These are phyloP conservation scores for Globisporangium yorkense DNA, from an alignment of 352 stramenopile genomes.

Conservation along the genomic window DNA sequence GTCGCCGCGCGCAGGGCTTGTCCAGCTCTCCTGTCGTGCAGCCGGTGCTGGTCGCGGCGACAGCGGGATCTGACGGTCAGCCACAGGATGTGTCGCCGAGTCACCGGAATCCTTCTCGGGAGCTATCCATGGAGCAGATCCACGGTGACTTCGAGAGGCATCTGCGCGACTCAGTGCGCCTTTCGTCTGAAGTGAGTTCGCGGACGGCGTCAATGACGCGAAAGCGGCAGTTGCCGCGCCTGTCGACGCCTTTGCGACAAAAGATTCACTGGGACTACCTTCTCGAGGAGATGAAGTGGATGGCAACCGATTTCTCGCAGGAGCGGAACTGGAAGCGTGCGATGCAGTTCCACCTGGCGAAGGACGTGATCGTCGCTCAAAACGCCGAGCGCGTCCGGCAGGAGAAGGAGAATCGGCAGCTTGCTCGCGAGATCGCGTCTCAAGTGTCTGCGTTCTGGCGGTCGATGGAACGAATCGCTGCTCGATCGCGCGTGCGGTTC, in stretches of 20 bases:
- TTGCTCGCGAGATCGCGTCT: constrained; percentile 56
- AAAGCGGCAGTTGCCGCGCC: constrained; percentile 66
- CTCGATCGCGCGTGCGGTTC: constrained; percentile 66
- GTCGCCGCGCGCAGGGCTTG: constrained; percentile 23
- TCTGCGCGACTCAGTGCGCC: constrained; percentile 37
- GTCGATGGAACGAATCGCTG: constrained; percentile 80
- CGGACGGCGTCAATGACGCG: constrained; percentile 33
- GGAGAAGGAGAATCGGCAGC: constrained; percentile 59
- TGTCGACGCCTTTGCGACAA: constrained; percentile 38
- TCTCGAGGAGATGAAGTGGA: constrained; percentile 96
- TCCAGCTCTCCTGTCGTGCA: background rate
- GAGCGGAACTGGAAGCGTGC: constrained; percentile 95
- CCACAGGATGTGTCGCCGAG: background rate
- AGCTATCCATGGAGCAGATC: constrained; percentile 16
- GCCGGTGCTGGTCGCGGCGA: constrained; percentile 3
- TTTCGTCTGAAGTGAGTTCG: constrained; percentile 35
- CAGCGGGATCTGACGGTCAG: background rate
- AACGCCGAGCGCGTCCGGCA: constrained; percentile 63
- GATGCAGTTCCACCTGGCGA: constrained; percentile 52
- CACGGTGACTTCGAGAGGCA: constrained; percentile 37
- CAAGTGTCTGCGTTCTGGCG: constrained; percentile 81
- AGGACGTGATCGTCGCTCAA: constrained; percentile 54
- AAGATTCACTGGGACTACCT: constrained; percentile 92
- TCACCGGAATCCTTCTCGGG: constrained; percentile 9
- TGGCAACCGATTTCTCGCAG: constrained; percentile 95